These are phyloP conservation scores for Knufia petricola DNA, from an alignment of 2,329 filamentous ascomycete species.

Conservation along the genomic window DNA sequence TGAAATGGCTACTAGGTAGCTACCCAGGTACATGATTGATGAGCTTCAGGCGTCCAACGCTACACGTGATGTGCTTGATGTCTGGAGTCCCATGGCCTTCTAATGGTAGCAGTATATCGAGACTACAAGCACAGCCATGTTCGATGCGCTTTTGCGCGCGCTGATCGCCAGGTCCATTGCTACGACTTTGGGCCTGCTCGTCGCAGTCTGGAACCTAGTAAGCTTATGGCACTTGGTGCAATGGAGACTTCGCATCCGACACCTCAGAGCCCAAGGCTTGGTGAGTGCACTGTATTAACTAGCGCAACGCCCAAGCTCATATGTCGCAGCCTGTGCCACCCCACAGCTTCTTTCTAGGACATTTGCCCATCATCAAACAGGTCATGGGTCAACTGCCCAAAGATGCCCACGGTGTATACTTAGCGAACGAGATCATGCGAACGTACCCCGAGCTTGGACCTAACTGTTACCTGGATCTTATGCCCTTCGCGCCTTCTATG, in stretches of 20 bases:
- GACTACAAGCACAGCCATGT: too few relatives aligned
- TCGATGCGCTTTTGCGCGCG: too few relatives aligned
- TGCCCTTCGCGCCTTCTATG: slow-evolving; percentile 30
- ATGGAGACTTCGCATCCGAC: neutral
- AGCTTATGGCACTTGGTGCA: neutral
- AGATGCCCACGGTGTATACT: slow-evolving; percentile 9
- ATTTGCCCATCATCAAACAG: neutral
- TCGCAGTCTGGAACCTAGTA: too few relatives aligned
- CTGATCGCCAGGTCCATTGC: too few relatives aligned
- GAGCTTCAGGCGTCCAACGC: too few relatives aligned
- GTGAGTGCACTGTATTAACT: neutral
- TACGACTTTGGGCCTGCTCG: too few relatives aligned
- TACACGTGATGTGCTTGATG: too few relatives aligned
- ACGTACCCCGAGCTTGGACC: slow-evolving; percentile 1
- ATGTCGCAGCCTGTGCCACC: neutral
- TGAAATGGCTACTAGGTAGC: too few relatives aligned
- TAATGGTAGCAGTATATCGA: too few relatives aligned
- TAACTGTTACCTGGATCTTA: slow-evolving; percentile 31
- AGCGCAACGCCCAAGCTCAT: neutral
- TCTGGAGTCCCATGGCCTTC: too few relatives aligned
- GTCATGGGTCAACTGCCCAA: neutral
- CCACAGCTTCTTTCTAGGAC: neutral
- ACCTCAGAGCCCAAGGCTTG: neutral
- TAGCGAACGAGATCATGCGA: neutral
- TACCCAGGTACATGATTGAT: too few relatives aligned